Conservation (phyloP, 192 early-diverging fungal species). For the Coemansia javaensis region DNA sequence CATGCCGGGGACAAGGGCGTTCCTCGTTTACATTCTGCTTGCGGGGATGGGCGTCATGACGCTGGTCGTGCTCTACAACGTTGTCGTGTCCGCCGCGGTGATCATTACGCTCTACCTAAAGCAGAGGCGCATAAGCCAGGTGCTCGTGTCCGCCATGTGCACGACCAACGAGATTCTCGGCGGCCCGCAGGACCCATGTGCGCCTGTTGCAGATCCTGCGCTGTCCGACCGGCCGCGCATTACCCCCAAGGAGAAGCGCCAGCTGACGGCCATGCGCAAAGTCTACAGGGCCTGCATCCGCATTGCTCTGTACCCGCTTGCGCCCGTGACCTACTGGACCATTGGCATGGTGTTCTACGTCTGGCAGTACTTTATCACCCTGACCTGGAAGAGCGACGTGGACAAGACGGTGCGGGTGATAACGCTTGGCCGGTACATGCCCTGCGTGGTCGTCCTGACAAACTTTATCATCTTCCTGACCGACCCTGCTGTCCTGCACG, state of each 20-base stretch:
- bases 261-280: constrained; percentile 20
- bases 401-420: neutral
- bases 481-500: constrained; percentile 18
- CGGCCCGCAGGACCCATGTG: neutral
- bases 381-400: constrained; percentile 18
- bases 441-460: constrained; percentile 1
- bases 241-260: constrained; percentile 12
- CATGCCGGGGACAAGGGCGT: constrained; percentile 3
- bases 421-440: constrained; percentile 10
- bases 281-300: constrained; percentile 33
- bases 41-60: constrained; percentile 9
- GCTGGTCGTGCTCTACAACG: constrained; percentile 25
- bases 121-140: constrained; percentile 14
- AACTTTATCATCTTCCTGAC: constrained; percentile 37
- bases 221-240: neutral
- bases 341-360: constrained; percentile 8
- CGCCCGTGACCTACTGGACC: constrained; percentile 19
- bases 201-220: neutral
- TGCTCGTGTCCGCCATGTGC: constrained; percentile 4
- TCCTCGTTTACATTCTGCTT: constrained; percentile 15
- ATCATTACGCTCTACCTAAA: constrained; percentile 21
- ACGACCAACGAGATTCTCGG: constrained; percentile 5
- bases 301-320: constrained; percentile 35
- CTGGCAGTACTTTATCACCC: constrained; percentile 13
- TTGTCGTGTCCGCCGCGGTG: constrained; percentile 7